These are phyloP conservation scores for Candida ponderosae DNA, from an alignment of 805 yeast species.

Conservation along the genomic window DNA sequence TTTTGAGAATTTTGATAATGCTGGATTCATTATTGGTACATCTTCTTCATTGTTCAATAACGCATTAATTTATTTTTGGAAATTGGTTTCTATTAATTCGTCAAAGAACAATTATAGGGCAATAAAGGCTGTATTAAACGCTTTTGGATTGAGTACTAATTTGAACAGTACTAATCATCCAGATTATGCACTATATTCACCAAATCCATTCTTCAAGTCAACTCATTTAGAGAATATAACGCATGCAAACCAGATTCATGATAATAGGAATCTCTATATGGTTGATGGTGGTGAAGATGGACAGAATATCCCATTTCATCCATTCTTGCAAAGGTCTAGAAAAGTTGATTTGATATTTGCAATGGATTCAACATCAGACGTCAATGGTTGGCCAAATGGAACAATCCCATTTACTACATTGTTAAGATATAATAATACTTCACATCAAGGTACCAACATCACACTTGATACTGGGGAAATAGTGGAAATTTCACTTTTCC, in stretches of 20 bases:
- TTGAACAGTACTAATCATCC: slow-evolving; percentile 34
- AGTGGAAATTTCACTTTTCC: slow-evolving; percentile 42
- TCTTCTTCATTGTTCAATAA: slow-evolving; percentile 53
- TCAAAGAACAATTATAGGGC: slow-evolving; percentile 23
- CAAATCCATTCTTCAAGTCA: slow-evolving; percentile 47
- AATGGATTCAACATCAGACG: slow-evolving; percentile 48
- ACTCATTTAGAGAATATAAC: slow-evolving; percentile 4
- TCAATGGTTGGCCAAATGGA: slow-evolving; percentile 51
- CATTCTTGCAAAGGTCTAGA: slow-evolving; percentile 56
- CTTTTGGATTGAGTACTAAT: slow-evolving; percentile 36
- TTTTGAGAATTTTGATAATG: slow-evolving; percentile 45
- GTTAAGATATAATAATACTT: slow-evolving; percentile 13
- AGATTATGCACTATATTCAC: slow-evolving; percentile 53
- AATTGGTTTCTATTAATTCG: slow-evolving; percentile 23
- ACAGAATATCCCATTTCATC: slow-evolving; percentile 63
- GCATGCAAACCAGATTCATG: slow-evolving; percentile 8
- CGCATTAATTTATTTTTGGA: slow-evolving; percentile 38
- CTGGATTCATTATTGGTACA: slow-evolving; percentile 54
- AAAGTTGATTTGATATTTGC: slow-evolving; percentile 59
- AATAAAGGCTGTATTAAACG: slow-evolving; percentile 27
- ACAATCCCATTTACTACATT: slow-evolving; percentile 33
- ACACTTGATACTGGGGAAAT: slow-evolving; percentile 25
- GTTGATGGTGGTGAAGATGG: slow-evolving; percentile 80
- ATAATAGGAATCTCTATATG: slow-evolving; percentile 29
- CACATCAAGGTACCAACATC: slow-evolving; percentile 21